Evolutionary conservation across 2,329 filamentous ascomycete genomes (phyloP).

Genomic region (Myriangium duriaei): DNA sequence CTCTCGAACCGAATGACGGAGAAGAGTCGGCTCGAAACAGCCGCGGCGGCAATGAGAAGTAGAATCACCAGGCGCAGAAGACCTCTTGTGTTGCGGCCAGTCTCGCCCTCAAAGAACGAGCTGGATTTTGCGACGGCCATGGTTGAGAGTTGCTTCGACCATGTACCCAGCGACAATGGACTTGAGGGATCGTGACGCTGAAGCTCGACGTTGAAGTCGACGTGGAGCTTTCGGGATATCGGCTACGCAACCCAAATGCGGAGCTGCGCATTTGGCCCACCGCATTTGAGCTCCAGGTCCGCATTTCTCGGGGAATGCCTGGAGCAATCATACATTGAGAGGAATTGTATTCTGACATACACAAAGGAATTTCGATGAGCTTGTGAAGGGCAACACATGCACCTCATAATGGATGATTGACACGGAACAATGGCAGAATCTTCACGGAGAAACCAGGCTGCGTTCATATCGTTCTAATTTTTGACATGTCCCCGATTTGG

Average conservation of each 20-base stretch:
- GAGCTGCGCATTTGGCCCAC: background rate
- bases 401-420: no score
- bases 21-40: constrained; percentile 87
- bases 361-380: no score
- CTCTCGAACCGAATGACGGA: constrained; percentile 98
- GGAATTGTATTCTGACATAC: no score
- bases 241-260: background rate
- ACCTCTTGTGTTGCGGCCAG: constrained; percentile 68
- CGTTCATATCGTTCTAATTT: no score
- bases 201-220: constrained; percentile 4
- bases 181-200: background rate
- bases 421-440: no score
- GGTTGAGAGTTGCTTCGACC: constrained; percentile 1
- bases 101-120: constrained; percentile 61
- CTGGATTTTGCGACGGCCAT: constrained; percentile 29
- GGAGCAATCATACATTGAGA: no score
- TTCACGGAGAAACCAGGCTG: no score
- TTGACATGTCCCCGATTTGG: no score
- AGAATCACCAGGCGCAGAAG: constrained; percentile 84
- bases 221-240: constrained; percentile 6
- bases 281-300: no score
- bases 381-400: no score
- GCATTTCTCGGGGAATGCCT: no score
- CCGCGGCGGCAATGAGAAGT: constrained; percentile 77
- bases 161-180: background rate